These are phyloP conservation scores for Didymosphaeria variabile DNA, from an alignment of 2,329 filamentous ascomycete species.

Conservation along the genomic window DNA sequence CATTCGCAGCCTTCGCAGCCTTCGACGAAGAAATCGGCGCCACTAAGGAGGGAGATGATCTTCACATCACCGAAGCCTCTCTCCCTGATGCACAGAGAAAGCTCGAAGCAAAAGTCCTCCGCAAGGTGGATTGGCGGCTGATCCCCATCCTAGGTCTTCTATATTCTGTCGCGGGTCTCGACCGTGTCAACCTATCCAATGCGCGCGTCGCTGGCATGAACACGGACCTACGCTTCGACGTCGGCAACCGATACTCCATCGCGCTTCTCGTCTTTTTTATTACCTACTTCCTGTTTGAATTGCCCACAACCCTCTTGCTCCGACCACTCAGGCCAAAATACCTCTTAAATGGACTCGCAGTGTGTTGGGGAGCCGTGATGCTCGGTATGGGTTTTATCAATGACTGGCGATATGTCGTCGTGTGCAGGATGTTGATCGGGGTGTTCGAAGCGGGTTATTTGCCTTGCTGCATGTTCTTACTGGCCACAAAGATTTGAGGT, in stretches of 20 bases:
- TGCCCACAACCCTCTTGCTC: constrained; percentile 61
- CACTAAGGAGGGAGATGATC: not conserved
- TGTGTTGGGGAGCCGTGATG: constrained; percentile 34
- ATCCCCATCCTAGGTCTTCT: constrained; percentile 52
- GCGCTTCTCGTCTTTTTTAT: constrained; percentile 63
- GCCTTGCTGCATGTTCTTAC: constrained; percentile 47
- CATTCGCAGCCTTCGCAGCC: constrained; percentile 12
- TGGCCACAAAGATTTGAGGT: constrained; percentile 49
- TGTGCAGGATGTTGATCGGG: constrained; percentile 41
- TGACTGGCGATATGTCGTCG: constrained; percentile 41
- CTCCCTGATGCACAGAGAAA: constrained; percentile 17
- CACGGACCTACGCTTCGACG: constrained; percentile 53
- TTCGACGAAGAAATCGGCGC: constrained; percentile 18
- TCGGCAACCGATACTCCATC: constrained; percentile 57
- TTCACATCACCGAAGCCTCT: constrained; percentile 11
- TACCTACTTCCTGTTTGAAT: constrained; percentile 61
- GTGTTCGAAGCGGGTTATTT: constrained; percentile 41
- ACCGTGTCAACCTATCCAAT: constrained; percentile 51
- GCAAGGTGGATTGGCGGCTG: constrained; percentile 48
- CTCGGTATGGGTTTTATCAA: constrained; percentile 43
- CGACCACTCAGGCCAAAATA: constrained; percentile 38
- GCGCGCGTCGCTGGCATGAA: constrained; percentile 58
- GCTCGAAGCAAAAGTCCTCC: constrained; percentile 23
- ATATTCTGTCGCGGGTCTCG: constrained; percentile 52
- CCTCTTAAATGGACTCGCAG: constrained; percentile 27